A percentile compares a stretch with the other conserved stretches of the same genome.
Evolutionary conservation across 2,329 filamentous ascomycete genomes (phyloP).

Genomic region (Claviceps quebecensis): DNA sequence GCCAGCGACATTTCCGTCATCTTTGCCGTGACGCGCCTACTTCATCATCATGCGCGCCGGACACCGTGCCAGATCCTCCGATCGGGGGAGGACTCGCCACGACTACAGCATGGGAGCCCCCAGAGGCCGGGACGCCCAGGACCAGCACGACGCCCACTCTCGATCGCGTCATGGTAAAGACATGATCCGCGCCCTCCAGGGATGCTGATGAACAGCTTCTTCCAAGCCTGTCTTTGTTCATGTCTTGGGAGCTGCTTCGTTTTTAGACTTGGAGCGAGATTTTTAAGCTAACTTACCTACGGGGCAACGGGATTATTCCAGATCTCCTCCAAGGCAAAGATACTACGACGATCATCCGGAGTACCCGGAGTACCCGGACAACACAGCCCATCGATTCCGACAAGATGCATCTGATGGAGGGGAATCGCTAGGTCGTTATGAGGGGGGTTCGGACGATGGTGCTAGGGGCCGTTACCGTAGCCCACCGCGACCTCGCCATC

Average conservation of each 20-base stretch:
- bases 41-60: slow-evolving; percentile 30
- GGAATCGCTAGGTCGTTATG: slow-evolving; percentile 12
- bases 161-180: slow-evolving; percentile 38
- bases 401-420: slow-evolving; percentile 13
- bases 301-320: slow-evolving; percentile 29
- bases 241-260: neutral
- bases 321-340: slow-evolving; percentile 28
- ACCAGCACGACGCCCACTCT: slow-evolving; percentile 25
- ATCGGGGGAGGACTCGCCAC: slow-evolving; percentile 12
- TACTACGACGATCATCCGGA: slow-evolving; percentile 21
- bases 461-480: slow-evolving; percentile 11
- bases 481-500: slow-evolving; percentile 3
- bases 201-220: slow-evolving; percentile 9
- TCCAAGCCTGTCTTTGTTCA: neutral
- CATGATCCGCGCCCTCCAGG: slow-evolving; percentile 20
- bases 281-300: slow-evolving; percentile 31
- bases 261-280: slow-evolving; percentile 8
- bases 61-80: slow-evolving; percentile 18
- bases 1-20: neutral
- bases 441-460: slow-evolving; percentile 17
- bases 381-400: slow-evolving; percentile 12
- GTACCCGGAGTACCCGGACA: slow-evolving; percentile 10
- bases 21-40: neutral
- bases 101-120: slow-evolving; percentile 4
- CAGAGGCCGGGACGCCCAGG: slow-evolving; percentile 9